Evolutionary conservation across 2,329 filamentous ascomycete genomes (phyloP).

Genomic region (Phyllachora maydis): DNA sequence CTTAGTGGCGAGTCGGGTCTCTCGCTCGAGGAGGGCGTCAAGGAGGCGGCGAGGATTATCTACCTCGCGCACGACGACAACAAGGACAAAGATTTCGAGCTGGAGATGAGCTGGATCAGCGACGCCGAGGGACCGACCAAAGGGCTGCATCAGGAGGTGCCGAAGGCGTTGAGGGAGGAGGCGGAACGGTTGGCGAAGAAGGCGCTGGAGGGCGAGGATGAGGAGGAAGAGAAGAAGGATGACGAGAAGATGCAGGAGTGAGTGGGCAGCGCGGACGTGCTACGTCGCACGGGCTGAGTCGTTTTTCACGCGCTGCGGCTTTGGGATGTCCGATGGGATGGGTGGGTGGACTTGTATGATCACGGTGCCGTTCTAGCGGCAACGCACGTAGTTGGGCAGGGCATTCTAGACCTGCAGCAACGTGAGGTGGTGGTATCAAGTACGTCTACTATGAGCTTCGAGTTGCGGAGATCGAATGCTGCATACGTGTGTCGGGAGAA

Average conservation of each 20-base stretch:
- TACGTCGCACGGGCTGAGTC: slow-evolving; percentile 4
- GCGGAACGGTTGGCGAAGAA: slow-evolving; percentile 86
- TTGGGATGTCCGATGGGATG: slow-evolving; percentile 1
- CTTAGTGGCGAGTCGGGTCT: slow-evolving; percentile 35
- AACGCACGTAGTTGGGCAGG: no score
- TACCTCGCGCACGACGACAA: slow-evolving; percentile 96
- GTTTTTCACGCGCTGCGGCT: slow-evolving; percentile 5
- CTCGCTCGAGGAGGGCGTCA: slow-evolving; percentile 70
- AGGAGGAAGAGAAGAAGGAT: slow-evolving; percentile 33
- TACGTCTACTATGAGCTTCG: no score
- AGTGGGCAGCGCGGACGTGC: slow-evolving; percentile 4
- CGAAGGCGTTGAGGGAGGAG: slow-evolving; percentile 75
- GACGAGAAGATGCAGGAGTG: slow-evolving; percentile 85
- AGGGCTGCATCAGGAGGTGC: slow-evolving; percentile 83
- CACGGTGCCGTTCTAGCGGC: no score
- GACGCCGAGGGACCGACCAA: slow-evolving; percentile 68
- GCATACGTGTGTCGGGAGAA: no score
- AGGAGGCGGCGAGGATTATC: slow-evolving; percentile 92
- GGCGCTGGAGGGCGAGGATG: slow-evolving; percentile 69
- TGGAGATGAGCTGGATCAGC: slow-evolving; percentile 99
- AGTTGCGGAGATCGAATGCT: no score
- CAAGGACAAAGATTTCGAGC: slow-evolving; percentile 98
- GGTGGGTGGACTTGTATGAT: slow-evolving; percentile 4
- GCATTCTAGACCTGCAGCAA: no score
- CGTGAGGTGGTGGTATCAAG: no score